A percentile compares a stretch with the other conserved stretches of the same genome.
These are phyloP conservation scores for Pyrus hybrid DNA, from an alignment of 331 rosid genomes.

Conservation along the genomic window DNA sequence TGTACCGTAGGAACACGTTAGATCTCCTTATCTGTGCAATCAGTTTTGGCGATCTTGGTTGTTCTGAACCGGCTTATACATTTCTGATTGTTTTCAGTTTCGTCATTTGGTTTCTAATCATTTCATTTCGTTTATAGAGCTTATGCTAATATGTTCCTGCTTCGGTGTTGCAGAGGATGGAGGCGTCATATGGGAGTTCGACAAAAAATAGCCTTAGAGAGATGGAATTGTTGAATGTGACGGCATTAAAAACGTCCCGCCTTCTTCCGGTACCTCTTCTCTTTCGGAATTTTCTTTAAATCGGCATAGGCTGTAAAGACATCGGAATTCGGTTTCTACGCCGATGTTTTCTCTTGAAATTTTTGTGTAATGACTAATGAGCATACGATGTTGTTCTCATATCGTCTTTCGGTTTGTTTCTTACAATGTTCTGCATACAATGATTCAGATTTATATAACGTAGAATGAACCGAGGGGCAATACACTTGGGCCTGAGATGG, in stretches of 20 bases:
- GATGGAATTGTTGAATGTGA: background rate
- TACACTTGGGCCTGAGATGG: too few species aligned
- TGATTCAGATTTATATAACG: too few species aligned
- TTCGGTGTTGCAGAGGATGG: constrained; percentile 50
- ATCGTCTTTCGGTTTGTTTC: too few species aligned
- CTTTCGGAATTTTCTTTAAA: background rate
- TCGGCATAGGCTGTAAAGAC: background rate
- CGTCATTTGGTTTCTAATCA: background rate
- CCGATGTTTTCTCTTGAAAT: background rate
- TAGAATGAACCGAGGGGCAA: too few species aligned
- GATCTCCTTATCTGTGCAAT: background rate
- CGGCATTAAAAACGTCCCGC: background rate
- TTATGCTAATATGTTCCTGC: background rate
- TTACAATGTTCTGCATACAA: too few species aligned
- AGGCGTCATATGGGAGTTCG: constrained; percentile 79
- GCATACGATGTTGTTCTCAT: background rate
- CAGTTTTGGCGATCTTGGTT: background rate
- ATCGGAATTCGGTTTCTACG: background rate
- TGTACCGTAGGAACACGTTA: background rate
- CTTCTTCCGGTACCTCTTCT: background rate
- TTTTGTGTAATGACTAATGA: background rate
- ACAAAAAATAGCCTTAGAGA: constrained; percentile 19
- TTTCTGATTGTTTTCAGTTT: background rate
- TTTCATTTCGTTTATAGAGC: background rate
- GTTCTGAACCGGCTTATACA: background rate